Evolutionary conservation across 805 yeast genomes (phyloP).

Genomic region (Candida silvicultrix): DNA sequence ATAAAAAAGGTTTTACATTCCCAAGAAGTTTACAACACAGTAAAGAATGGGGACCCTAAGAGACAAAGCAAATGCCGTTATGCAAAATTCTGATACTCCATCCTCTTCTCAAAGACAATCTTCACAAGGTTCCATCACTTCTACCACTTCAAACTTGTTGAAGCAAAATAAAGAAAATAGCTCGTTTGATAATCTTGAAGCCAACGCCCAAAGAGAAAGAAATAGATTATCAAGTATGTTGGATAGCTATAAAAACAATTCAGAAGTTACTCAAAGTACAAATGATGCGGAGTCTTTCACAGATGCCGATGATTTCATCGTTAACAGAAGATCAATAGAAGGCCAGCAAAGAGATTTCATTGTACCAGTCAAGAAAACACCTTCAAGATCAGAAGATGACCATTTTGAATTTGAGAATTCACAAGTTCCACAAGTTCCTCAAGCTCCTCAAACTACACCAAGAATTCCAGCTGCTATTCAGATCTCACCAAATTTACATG

Average conservation of each 20-base stretch:
- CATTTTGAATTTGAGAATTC: conserved; percentile 1
- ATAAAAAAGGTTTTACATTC: background rate
- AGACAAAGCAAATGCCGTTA: background rate
- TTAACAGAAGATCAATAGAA: conserved; percentile 2
- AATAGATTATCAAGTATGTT: conserved; percentile 10
- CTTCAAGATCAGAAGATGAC: background rate
- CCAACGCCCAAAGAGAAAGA: conserved; percentile 11
- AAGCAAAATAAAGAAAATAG: conserved; percentile 1
- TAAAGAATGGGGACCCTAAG: background rate
- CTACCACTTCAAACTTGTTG: conserved; percentile 10
- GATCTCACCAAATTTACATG: background rate
- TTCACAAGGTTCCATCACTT: conserved; percentile 3
- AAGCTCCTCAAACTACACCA: background rate
- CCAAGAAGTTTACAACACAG: too few species aligned
- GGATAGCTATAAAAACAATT: conserved; percentile 2
- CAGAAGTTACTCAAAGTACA: background rate
- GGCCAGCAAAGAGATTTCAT: background rate
- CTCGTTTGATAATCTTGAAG: conserved; percentile 4
- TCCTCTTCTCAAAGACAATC: conserved; percentile 3
- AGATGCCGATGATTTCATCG: conserved; percentile 18
- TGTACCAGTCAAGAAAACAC: background rate
- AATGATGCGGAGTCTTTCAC: conserved; percentile 9
- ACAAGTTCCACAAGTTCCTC: background rate
- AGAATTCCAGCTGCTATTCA: background rate
- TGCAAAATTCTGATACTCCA: background rate